These are phyloP conservation scores for Exserohilum rostratum DNA, from an alignment of 2,329 filamentous ascomycete genomes.

Conservation along the genomic window DNA sequence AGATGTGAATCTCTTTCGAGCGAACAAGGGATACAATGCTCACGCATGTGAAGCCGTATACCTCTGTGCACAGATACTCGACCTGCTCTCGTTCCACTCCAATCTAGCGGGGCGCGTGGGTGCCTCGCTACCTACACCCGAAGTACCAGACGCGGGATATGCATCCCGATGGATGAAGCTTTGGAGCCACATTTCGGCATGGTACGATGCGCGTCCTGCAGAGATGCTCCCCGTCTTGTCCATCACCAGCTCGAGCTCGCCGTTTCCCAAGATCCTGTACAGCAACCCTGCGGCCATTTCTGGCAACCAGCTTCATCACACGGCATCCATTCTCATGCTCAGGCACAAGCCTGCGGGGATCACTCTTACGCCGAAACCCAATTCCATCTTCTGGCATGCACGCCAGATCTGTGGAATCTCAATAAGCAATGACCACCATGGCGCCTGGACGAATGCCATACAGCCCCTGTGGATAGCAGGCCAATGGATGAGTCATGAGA, in stretches of 20 bases:
- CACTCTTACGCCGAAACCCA: conserved; percentile 21
- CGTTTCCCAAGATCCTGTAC: conserved; percentile 22
- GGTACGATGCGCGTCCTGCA: conserved; percentile 39
- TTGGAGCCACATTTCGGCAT: conserved; percentile 42
- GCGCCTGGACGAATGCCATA: conserved; percentile 54
- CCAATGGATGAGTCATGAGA: conserved; percentile 54
- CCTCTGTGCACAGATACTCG: conserved; percentile 56
- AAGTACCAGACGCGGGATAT: not conserved
- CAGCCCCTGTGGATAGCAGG: conserved; percentile 58
- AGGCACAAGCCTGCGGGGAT: conserved; percentile 29
- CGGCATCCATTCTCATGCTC: conserved; percentile 18
- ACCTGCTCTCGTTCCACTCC: conserved; percentile 29
- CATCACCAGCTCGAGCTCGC: conserved; percentile 4
- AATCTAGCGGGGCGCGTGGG: conserved; percentile 30
- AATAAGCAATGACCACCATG: conserved; percentile 53
- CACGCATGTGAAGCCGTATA: conserved; percentile 66
- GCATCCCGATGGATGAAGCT: conserved; percentile 35
- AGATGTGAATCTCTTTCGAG: conserved; percentile 50
- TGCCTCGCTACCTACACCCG: not conserved
- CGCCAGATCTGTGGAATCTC: conserved; percentile 56
- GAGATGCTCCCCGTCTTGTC: conserved; percentile 19
- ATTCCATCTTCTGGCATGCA: conserved; percentile 56
- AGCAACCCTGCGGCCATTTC: conserved; percentile 25
- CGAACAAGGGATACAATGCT: conserved; percentile 55
- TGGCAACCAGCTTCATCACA: conserved; percentile 25